Conservation (phyloP, 305 asterid genomes). For the Ilex paraguariensis region DNA sequence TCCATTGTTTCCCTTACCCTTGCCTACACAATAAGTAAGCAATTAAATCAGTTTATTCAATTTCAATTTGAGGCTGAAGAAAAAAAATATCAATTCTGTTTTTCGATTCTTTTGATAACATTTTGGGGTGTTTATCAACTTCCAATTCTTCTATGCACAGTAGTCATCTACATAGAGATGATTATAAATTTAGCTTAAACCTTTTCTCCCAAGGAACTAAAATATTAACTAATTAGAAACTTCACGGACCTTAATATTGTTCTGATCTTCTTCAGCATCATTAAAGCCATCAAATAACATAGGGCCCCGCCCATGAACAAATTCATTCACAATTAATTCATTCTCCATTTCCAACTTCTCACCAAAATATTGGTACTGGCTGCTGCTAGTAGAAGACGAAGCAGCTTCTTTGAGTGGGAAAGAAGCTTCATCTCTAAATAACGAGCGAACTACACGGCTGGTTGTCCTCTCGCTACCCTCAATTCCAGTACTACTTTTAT, state of each 20-base stretch:
- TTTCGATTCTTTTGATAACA: too few relatives aligned
- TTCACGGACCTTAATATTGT: constrained; percentile 44
- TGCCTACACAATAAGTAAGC: constrained; percentile 35
- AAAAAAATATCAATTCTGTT: not conserved
- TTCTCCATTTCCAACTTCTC: constrained; percentile 61
- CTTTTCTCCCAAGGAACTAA: too few relatives aligned
- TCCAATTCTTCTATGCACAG: too few relatives aligned
- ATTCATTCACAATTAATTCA: constrained; percentile 75
- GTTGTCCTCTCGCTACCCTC: constrained; percentile 32
- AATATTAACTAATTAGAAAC: not conserved
- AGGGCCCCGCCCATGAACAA: constrained; percentile 68
- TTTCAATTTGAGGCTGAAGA: not conserved
- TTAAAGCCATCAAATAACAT: constrained; percentile 32
- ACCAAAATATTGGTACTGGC: constrained; percentile 16
- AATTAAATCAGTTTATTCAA: constrained; percentile 8
- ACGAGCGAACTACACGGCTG: constrained; percentile 51
- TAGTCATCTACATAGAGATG: too few relatives aligned
- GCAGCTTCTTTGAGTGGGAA: constrained; percentile 18
- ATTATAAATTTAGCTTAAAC: too few relatives aligned
- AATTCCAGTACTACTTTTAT: constrained; percentile 25
- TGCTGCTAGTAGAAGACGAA: constrained; percentile 24
- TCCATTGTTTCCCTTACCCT: constrained; percentile 64
- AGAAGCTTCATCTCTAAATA: constrained; percentile 40
- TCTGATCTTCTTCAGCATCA: constrained; percentile 30
- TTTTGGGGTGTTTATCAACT: too few relatives aligned